These are phyloP conservation scores for Vaucheria bursata DNA, from an alignment of 352 stramenopile genomes.

Conservation along the genomic window DNA sequence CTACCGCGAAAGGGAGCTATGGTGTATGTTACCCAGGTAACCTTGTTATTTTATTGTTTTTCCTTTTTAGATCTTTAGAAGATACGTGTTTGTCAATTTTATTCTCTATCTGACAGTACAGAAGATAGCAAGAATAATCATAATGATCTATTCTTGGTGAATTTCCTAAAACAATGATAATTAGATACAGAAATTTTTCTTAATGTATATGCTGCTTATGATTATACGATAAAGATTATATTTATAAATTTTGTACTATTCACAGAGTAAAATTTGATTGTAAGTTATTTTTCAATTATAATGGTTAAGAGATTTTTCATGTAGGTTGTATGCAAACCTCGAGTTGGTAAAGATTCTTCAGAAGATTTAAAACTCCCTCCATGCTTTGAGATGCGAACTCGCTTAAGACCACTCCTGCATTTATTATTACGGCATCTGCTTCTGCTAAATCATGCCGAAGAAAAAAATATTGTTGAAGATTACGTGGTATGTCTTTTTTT, in stretches of 20 bases:
- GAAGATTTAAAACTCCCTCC: conserved; percentile 13
- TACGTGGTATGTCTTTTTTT: too few relatives aligned
- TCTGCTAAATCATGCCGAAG: not conserved
- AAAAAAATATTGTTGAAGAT: too few relatives aligned
- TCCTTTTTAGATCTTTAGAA: conserved; percentile 4
- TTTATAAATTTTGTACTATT: too few relatives aligned
- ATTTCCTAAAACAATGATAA: too few relatives aligned
- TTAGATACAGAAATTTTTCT: too few relatives aligned
- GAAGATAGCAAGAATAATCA: too few relatives aligned
- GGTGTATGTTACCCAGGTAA: conserved; percentile 33
- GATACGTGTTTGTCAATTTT: not conserved
- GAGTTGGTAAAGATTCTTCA: not conserved
- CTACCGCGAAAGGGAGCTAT: conserved; percentile 28
- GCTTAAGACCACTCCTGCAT: conserved; percentile 31
- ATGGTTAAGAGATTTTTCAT: too few relatives aligned
- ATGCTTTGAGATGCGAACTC: conserved; percentile 40
- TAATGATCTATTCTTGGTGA: too few relatives aligned
- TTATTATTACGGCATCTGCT: conserved; percentile 39
- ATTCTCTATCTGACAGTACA: not conserved
- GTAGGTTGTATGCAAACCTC: conserved; percentile 27
- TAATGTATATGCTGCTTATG: too few relatives aligned
- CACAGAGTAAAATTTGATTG: too few relatives aligned
- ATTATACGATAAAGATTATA: too few relatives aligned
- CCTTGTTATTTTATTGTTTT: conserved; percentile 6
- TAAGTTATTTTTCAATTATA: too few relatives aligned